A percentile compares a stretch with the other conserved stretches of the same genome.
Evolutionary conservation across 805 yeast genomes (phyloP).

Genomic region (Crinitomyces ghanaensis): DNA sequence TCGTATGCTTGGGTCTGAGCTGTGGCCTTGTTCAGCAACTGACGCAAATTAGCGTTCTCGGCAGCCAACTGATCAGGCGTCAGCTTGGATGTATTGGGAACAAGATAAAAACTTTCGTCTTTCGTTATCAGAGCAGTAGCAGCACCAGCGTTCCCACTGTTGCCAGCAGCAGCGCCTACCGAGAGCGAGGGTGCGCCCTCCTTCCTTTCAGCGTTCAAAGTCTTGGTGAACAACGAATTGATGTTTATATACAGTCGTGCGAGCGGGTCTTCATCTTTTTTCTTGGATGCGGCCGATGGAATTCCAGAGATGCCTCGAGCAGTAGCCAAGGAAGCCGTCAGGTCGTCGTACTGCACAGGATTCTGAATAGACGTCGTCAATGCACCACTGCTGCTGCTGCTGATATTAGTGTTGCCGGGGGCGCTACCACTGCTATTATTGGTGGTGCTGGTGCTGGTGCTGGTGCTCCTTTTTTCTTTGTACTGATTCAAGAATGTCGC

Average conservation of each 20-base stretch:
- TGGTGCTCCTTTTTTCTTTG: slow-evolving; percentile 3
- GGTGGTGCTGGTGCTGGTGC: slow-evolving; percentile 3
- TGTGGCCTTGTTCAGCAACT: slow-evolving; percentile 17
- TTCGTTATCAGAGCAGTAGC: slow-evolving; percentile 2
- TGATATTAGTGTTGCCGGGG: slow-evolving; percentile 1
- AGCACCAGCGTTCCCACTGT: neutral
- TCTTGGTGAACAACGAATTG: slow-evolving; percentile 10
- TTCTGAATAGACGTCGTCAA: neutral
- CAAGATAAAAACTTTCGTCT: slow-evolving; percentile 26
- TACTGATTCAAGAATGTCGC: slow-evolving; percentile 22
- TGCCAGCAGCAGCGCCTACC: neutral
- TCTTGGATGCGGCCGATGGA: slow-evolving; percentile 2
- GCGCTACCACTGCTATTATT: slow-evolving; percentile 5
- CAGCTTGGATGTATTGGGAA: slow-evolving; percentile 22
- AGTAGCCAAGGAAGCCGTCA: slow-evolving; percentile 18
- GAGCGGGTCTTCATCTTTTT: slow-evolving; percentile 18
- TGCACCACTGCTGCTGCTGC: neutral
- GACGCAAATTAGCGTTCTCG: slow-evolving; percentile 26
- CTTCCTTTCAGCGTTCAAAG: slow-evolving; percentile 8
- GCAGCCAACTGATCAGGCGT: slow-evolving; percentile 24
- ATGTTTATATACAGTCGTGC: slow-evolving; percentile 15
- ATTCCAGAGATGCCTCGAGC: slow-evolving; percentile 18
- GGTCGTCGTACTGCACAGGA: slow-evolving; percentile 9
- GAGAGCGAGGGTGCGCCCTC: neutral
- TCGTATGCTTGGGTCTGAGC: slow-evolving; percentile 21